A percentile compares a stretch with the other conserved stretches of the same genome.
Conservation (phyloP, 129 eudicot species). For the Apium graveolens region DNA sequence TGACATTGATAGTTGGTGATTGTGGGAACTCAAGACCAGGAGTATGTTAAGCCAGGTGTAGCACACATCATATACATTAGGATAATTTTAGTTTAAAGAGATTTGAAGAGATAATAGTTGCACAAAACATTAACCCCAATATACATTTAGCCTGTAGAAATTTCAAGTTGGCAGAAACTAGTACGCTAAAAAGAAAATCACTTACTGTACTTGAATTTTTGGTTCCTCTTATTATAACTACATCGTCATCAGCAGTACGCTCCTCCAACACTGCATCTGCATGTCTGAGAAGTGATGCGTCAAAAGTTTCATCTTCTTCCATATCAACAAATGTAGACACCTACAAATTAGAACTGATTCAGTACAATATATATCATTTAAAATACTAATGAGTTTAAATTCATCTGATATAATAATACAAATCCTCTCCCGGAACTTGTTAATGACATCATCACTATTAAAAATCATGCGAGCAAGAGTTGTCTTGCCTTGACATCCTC, state of each 20-base stretch:
- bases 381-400: neutral
- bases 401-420: neutral
- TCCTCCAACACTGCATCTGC: too few relatives aligned
- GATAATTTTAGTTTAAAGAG: too few relatives aligned
- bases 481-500: neutral
- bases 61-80: too few relatives aligned
- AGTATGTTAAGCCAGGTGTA: too few relatives aligned
- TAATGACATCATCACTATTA: neutral
- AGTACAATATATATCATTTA: too few relatives aligned
- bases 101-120: neutral
- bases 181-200: neutral
- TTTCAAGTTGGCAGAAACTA: too few relatives aligned
- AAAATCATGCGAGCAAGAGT: neutral
- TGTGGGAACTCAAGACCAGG: neutral
- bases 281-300: too few relatives aligned
- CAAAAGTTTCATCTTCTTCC: too few relatives aligned
- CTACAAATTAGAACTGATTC: too few relatives aligned
- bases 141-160: too few relatives aligned
- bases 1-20: neutral
- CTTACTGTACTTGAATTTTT: slow-evolving; percentile 77
- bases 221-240: slow-evolving; percentile 80
- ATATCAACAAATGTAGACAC: too few relatives aligned
- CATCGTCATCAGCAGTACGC: slow-evolving; percentile 92
- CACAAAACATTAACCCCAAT: neutral
- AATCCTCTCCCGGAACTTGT: neutral